Base-by-base conservation (phyloP, 306 rosid genomes). In the Begonia fuchsioides region DNA sequence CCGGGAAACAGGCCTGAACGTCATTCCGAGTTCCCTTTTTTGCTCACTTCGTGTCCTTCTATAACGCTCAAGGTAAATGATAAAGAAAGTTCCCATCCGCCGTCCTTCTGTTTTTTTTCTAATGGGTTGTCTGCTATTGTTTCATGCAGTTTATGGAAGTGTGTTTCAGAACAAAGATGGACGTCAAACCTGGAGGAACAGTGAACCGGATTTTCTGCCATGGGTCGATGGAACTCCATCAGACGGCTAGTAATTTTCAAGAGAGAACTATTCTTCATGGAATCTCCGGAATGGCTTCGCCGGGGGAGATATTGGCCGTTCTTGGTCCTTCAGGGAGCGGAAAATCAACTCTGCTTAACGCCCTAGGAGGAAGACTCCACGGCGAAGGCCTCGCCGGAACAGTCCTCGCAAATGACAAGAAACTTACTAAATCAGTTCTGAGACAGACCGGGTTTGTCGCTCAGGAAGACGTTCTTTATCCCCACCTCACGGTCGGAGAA, bases 291-390 rank as follows among this genome's bases (percentile, higher is more conserved):
- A 71, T 77, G 69, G 96, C 75, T 7, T 63, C 52, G 26, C 93
- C 96, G 8, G 96, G 96, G 0, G 83, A 87, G 59, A 78, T 80
- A 72, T 70, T 87, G 39, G 93, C 94, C 49, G 54, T 87, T 13
- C 79, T 87, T 0, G 96, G 96, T 3, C 96, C 96, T 3, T 87
- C 96, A 0, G 96, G 96, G 0, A 87, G 96, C 32, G 96, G 96
- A 0, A 87, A 87, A 70, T 83, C 94, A 0, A 83, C 96, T 58
- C 83, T 87, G 17, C 74, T 87, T 5, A 87, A 83, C 54, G 85
- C 93, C 0, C 63, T 87, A 0, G 76, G 86, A 0, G 96, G 94
- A 1, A 66, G 94, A 15, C 73, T 83, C 44, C 79, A 71, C 17
- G 77, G 80, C 1, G 67, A 69, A 38, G 68, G 68, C 5, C 58